phyloP scores from a whole-genome alignment of 2,329 filamentous ascomycete species.

The Dothideomycetidae sp. region DNA sequence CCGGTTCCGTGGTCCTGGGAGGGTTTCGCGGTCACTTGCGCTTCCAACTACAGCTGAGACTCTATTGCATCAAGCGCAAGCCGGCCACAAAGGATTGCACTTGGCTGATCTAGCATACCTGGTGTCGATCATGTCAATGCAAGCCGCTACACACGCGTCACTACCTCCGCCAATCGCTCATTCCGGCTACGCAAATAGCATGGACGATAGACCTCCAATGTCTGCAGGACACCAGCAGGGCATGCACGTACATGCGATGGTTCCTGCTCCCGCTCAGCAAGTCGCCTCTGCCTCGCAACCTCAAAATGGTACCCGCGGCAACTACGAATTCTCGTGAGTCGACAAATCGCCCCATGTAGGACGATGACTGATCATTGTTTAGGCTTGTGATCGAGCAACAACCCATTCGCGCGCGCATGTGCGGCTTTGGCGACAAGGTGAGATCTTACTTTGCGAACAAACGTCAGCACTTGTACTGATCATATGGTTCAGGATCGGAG shows the following conservation, averaged over 20 bases:
- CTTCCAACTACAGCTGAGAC: too few relatives aligned
- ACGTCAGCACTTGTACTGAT: constrained; percentile 15
- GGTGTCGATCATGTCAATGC: constrained; percentile 8
- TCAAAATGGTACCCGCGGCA: constrained; percentile 4
- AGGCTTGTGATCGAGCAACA: constrained; percentile 60
- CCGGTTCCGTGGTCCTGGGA: too few relatives aligned
- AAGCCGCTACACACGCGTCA: constrained; percentile 7
- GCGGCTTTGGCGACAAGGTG: constrained; percentile 96
- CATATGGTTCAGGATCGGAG: constrained; percentile 57
- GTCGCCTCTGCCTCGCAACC: not conserved
- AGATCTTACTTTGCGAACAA: constrained; percentile 14
- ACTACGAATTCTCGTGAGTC: constrained; percentile 7
- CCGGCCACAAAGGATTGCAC: too few relatives aligned
- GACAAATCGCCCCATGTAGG: not conserved
- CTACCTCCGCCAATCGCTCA: constrained; percentile 6
- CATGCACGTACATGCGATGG: constrained; percentile 5
- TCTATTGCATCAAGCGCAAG: too few relatives aligned
- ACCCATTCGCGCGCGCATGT: constrained; percentile 88
- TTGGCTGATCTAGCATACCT: too few relatives aligned
- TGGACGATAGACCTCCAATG: constrained; percentile 8
- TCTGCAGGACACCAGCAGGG: constrained; percentile 7
- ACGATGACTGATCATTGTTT: not conserved
- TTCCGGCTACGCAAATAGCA: constrained; percentile 3
- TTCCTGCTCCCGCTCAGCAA: not conserved
- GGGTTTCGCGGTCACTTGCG: too few relatives aligned